Evolutionary conservation across 805 yeast genomes (phyloP).

Genomic region (Barnettozyma sucrosica): DNA sequence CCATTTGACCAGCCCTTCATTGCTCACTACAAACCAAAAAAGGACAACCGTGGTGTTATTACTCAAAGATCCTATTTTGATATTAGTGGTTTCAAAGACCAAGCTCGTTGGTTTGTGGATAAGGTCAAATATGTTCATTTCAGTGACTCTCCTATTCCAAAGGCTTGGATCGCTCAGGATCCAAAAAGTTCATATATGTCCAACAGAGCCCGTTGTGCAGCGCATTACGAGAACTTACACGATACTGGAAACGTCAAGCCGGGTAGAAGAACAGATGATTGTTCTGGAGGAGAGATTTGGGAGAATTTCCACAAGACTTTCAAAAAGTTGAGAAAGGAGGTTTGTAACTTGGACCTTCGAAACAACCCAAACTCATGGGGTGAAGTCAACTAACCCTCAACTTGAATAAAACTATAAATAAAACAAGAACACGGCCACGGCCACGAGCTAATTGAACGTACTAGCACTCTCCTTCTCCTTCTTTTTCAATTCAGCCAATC

Average conservation of each 20-base stretch:
- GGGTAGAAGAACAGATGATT: slow-evolving; percentile 10
- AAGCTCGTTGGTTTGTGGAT: slow-evolving; percentile 15
- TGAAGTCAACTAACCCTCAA: slow-evolving; percentile 2
- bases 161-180: slow-evolving; percentile 47
- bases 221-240: slow-evolving; percentile 10
- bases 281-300: slow-evolving; percentile 20
- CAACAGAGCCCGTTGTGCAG: slow-evolving; percentile 15
- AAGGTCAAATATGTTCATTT: slow-evolving; percentile 49
- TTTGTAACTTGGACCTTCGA: slow-evolving; percentile 19
- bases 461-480: slow-evolving; percentile 2
- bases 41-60: slow-evolving; percentile 6
- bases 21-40: slow-evolving; percentile 19
- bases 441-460: background rate
- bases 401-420: background rate
- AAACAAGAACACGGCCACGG: background rate
- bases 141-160: slow-evolving; percentile 59
- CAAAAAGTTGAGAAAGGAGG: slow-evolving; percentile 15
- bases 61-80: slow-evolving; percentile 17
- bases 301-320: slow-evolving; percentile 14
- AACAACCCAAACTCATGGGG: slow-evolving; percentile 15
- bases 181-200: slow-evolving; percentile 13
- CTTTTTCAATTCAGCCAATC: slow-evolving; percentile 59
- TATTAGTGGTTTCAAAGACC: slow-evolving; percentile 9
- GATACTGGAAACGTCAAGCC: slow-evolving; percentile 4
- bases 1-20: slow-evolving; percentile 29